Evolutionary conservation across 2,329 filamentous ascomycete genomes (phyloP), one percentile per base, ranked within the genome.

Genomic region (Calonectria pseudoturangicola): DNA sequence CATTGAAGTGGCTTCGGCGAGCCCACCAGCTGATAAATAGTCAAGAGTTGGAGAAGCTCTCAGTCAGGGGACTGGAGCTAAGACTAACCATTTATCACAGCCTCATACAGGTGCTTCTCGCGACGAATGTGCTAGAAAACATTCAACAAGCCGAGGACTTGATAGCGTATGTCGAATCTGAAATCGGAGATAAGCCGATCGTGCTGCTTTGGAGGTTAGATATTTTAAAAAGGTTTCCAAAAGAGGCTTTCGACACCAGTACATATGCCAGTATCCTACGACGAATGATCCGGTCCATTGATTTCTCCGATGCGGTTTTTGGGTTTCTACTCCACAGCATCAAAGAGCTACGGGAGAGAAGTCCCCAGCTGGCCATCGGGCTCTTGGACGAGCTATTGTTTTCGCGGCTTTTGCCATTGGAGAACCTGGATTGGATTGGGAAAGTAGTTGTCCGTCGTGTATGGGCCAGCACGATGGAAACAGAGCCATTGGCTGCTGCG

Each of bases 1-100:
- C 94, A 0, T 81, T 88, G 2, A 92, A 89, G 78, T 98, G 96
- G 97, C 85, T 98, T 0, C 88, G 92, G 68, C 89, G 94, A 75
- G 92, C 94, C 3, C 87, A 90, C 62, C 85, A 91, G 13, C 79
- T 92, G 33, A 85, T 96, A 30, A 88, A 89, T 64, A 78, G 80
- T 25, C 90, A 91, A 68, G 87, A 89, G 10, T 78, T 90, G 0
- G 89, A 92, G 27, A 83, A 85, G 21, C 83, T 93, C 4, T 92
- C 91, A 33, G 84, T 87, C 8, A 89, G 92, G 74, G 90, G 90
- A 1, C 83, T 89, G 28, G 92, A 96, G 67, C 86, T 96, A 39
- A 89, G 90, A 41, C 84, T 94, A 13, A 88, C 91, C 25, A 90
- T 95, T 30, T 88, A 93, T 47, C 93, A 97, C 78, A 87, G 87